Conservation (phyloP, 1,284 basidiomycete species). For the Apiotrichum siamense region DNA sequence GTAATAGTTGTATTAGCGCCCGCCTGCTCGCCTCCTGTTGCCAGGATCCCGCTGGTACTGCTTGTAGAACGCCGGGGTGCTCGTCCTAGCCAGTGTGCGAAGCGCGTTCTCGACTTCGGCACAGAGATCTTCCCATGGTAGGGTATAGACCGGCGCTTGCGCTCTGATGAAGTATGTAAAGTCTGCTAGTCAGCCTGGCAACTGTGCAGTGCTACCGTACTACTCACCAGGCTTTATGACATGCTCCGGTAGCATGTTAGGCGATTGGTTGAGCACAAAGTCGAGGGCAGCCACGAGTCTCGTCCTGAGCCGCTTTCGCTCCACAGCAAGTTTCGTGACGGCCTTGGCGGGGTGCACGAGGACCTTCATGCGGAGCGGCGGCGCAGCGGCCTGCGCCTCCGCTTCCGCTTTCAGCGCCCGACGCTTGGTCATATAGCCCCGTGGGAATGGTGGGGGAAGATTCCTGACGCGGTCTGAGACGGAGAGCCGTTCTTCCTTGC, state of each 20-base stretch:
- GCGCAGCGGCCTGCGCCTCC: not conserved
- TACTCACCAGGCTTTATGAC: not conserved
- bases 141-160: constrained; percentile 3
- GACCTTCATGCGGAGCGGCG: not conserved
- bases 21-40: no score
- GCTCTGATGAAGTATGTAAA: constrained; percentile 4
- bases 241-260: not conserved
- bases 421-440: no score
- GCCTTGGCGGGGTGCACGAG: constrained; percentile 6
- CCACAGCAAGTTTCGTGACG: constrained; percentile 19
- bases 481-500: no score
- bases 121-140: constrained; percentile 6
- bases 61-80: no score
- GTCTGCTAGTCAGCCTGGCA: constrained; percentile 6
- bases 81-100: no score
- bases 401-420: no score
- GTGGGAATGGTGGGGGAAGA: no score
- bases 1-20: no score
- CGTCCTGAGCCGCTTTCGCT: constrained; percentile 14
- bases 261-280: constrained; percentile 2
- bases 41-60: no score
- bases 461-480: no score
- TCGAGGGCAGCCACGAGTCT: constrained; percentile 16
- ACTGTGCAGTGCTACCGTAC: not conserved
- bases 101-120: not conserved